These are phyloP conservation scores for Cyclotella distinguenda DNA, from an alignment of 108 stramenopile genomes.

Conservation along the genomic window DNA sequence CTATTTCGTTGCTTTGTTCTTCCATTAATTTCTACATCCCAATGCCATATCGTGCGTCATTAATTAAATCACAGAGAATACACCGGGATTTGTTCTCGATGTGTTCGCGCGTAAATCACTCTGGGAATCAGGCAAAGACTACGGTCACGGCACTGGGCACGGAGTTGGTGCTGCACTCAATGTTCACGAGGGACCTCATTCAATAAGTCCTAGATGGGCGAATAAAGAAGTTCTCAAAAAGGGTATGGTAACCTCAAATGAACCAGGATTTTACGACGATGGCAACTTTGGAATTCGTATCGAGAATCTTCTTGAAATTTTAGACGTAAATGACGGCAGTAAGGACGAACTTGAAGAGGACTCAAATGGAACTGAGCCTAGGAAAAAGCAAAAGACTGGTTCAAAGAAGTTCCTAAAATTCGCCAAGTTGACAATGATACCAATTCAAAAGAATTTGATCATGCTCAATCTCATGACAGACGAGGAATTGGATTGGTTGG, in stretches of 20 bases:
- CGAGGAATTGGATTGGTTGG: constrained; percentile 84
- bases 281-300: constrained; percentile 96
- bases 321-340: constrained; percentile 44
- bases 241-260: constrained; percentile 97
- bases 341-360: constrained; percentile 29
- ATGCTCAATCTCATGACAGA: constrained; percentile 64
- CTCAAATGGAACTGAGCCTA: constrained; percentile 32
- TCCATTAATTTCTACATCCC: neutral
- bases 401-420: constrained; percentile 81
- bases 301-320: constrained; percentile 84
- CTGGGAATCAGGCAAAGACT: constrained; percentile 93
- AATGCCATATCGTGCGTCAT: neutral
- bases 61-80: constrained; percentile 56
- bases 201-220: constrained; percentile 69
- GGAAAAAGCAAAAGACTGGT: constrained; percentile 34
- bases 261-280: constrained; percentile 97
- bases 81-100: constrained; percentile 92
- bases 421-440: constrained; percentile 83
- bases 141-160: constrained; percentile 97
- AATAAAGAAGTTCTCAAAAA: constrained; percentile 77
- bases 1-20: neutral
- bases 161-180: constrained; percentile 97
- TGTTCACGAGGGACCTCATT: constrained; percentile 96
- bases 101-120: constrained; percentile 89
- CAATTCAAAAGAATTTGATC: constrained; percentile 88